Conservation (phyloP, 2,329 filamentous ascomycete species). For the Fusarium illudens region DNA sequence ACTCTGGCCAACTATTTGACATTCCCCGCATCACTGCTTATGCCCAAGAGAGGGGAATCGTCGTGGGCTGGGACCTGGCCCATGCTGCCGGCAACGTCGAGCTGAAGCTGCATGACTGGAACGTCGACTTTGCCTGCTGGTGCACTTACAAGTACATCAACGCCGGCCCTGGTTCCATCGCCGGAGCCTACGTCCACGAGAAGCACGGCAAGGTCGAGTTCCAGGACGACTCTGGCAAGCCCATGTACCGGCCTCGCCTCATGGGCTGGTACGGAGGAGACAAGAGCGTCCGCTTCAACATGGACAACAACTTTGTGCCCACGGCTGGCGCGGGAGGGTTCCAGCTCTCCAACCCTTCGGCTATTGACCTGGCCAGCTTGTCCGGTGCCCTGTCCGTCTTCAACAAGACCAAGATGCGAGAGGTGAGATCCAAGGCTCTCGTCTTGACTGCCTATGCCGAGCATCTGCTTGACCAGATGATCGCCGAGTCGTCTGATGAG, state of each 20-base stretch:
- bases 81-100: constrained; percentile 88
- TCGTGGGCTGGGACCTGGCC: constrained; percentile 88
- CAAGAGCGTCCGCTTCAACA: constrained; percentile 78
- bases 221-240: constrained; percentile 47
- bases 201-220: constrained; percentile 68
- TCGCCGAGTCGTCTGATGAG: constrained; percentile 43
- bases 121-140: constrained; percentile 91
- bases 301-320: constrained; percentile 83
- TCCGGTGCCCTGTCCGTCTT: constrained; percentile 79
- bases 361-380: constrained; percentile 79
- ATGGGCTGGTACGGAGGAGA: constrained; percentile 90
- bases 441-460: constrained; percentile 81
- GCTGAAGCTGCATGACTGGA: constrained; percentile 83
- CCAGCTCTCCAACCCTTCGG: constrained; percentile 85
- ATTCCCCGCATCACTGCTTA: constrained; percentile 80
- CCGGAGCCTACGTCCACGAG: constrained; percentile 82
- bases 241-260: constrained; percentile 69
- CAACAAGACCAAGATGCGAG: constrained; percentile 72
- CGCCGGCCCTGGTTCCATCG: constrained; percentile 82
- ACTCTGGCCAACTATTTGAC: constrained; percentile 88
- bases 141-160: constrained; percentile 97
- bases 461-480: constrained; percentile 63
- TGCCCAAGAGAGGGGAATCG: constrained; percentile 74
- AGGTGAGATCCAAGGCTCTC: constrained; percentile 75
- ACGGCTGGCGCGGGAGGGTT: constrained; percentile 81